Evolutionary conservation across 2,329 filamentous ascomycete species (phyloP).

Genomic region (Fusarium oligoseptatum): DNA sequence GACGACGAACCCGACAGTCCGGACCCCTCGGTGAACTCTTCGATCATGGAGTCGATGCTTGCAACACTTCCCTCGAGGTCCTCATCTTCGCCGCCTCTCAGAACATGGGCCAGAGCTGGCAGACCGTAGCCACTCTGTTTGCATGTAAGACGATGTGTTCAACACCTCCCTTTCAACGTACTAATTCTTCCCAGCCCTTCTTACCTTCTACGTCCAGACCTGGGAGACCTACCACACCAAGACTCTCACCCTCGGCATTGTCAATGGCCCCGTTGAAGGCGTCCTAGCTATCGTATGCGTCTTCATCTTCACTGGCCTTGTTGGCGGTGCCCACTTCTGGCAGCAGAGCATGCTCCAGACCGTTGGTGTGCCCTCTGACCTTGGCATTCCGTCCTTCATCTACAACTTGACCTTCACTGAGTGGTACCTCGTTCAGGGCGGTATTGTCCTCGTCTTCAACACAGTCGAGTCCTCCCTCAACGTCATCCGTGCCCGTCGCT

Average conservation of each 20-base stretch:
- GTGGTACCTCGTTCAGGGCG: slow-evolving; percentile 92
- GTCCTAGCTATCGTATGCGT: slow-evolving; percentile 86
- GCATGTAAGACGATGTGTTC: slow-evolving; percentile 69
- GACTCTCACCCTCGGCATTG: slow-evolving; percentile 88
- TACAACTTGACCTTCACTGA: slow-evolving; percentile 90
- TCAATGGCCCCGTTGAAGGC: slow-evolving; percentile 96
- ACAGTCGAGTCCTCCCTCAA: slow-evolving; percentile 84
- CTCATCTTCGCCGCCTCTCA: slow-evolving; percentile 92
- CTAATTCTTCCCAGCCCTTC: slow-evolving; percentile 68
- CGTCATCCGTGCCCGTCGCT: slow-evolving; percentile 84
- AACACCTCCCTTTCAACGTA: neutral
- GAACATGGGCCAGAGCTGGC: slow-evolving; percentile 94
- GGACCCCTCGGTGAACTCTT: slow-evolving; percentile 96
- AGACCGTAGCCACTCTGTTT: slow-evolving; percentile 86
- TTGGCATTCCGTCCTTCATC: slow-evolving; percentile 75
- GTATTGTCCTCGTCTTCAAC: slow-evolving; percentile 85
- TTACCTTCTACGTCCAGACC: slow-evolving; percentile 99
- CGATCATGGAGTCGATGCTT: slow-evolving; percentile 95
- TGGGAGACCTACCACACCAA: slow-evolving; percentile 99
- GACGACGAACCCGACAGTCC: slow-evolving; percentile 89
- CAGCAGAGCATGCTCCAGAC: slow-evolving; percentile 82
- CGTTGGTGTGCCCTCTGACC: slow-evolving; percentile 74
- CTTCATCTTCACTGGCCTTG: slow-evolving; percentile 84
- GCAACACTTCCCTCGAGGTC: slow-evolving; percentile 95
- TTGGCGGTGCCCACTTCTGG: slow-evolving; percentile 95